Base-by-base conservation (phyloP, 2,329 filamentous ascomycete species). In the Microdochium paspali region DNA sequence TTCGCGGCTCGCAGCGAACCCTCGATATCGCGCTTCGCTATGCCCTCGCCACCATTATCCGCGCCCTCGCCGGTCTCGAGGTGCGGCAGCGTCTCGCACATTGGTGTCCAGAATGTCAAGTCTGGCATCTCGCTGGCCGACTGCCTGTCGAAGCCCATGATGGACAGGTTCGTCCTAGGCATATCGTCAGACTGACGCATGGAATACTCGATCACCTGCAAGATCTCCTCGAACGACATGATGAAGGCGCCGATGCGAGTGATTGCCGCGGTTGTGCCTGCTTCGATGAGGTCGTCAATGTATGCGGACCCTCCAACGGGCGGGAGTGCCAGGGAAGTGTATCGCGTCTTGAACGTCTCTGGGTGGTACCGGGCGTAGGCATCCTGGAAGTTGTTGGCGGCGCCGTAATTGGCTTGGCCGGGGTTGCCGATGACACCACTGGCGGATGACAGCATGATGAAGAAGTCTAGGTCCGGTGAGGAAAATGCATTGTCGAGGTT, bases 371-470 rank as follows among this genome's bases (percentile, higher is more conserved):
- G 44, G 21, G 53, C 53, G 1, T 51, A 20, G 3, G 53, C 50
- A 26, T 55, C 51, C n/a, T 65, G 59, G 51, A 62, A 70, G 2
- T 62, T 59, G 39, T 62, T 62, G 12, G 57, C 66, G 3, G 66
- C 66, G 2, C 61, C 55, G 50, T 70, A 70, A 49, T 69, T 69
- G 24, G 60, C 53, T 48, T 70, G 67, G 1, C 58, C 57, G 15
- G 53, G 47, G 35, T 61, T 59, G 15, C 68, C 68, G 13, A 61
- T 51, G 21, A 69, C 55, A 1, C 65, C 66, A 2, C 57, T 54
- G 0, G 66, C 50, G 0, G 68, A 71, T 1, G 66, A 68, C 1
- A 70, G 54, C 52, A 68, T 59, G 35, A 69, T 49, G 49, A 70
- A 71, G 56, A 71, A 71, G 44, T 64, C 61, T 0, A 55, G 39